These are phyloP conservation scores for Podaxis pistillaris DNA, from an alignment of 768 basidiomycete genomes.

Conservation along the genomic window DNA sequence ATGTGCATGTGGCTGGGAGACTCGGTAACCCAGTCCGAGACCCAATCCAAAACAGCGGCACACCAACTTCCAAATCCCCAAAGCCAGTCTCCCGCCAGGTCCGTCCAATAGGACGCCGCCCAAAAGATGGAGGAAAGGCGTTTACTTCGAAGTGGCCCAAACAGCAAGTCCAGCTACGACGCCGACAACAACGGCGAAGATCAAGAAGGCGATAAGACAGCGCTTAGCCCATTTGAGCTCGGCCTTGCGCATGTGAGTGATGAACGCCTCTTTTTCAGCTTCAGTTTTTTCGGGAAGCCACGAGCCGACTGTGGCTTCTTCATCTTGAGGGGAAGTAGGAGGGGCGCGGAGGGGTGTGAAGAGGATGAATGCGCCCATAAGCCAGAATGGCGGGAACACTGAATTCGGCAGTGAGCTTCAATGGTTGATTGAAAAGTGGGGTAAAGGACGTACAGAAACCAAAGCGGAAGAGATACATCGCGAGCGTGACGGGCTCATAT, in stretches of 20 bases:
- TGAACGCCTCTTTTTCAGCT: constrained; percentile 45
- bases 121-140: not conserved
- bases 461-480: constrained; percentile 61
- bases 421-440: not conserved
- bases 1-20: not conserved
- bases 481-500: constrained; percentile 52
- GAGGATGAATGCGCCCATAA: constrained; percentile 55
- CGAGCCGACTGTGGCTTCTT: constrained; percentile 25
- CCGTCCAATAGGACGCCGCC: not conserved
- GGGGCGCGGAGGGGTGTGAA: constrained; percentile 50
- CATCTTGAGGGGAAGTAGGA: constrained; percentile 18
- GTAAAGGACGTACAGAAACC: constrained; percentile 50
- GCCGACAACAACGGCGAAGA: constrained; percentile 36
- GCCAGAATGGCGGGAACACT: constrained; percentile 68
- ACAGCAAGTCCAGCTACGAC: constrained; percentile 29
- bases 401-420: constrained; percentile 3
- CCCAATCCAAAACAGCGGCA: not conserved
- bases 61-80: not conserved
- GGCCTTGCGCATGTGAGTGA: constrained; percentile 43
- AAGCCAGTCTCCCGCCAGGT: not conserved
- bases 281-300: constrained; percentile 60
- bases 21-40: not conserved
- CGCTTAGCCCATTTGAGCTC: constrained; percentile 59
- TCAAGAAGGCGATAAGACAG: constrained; percentile 52
- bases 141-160: constrained; percentile 25